Conservation (phyloP, 2,329 filamentous ascomycete species). For the Thelonectria blattea region DNA sequence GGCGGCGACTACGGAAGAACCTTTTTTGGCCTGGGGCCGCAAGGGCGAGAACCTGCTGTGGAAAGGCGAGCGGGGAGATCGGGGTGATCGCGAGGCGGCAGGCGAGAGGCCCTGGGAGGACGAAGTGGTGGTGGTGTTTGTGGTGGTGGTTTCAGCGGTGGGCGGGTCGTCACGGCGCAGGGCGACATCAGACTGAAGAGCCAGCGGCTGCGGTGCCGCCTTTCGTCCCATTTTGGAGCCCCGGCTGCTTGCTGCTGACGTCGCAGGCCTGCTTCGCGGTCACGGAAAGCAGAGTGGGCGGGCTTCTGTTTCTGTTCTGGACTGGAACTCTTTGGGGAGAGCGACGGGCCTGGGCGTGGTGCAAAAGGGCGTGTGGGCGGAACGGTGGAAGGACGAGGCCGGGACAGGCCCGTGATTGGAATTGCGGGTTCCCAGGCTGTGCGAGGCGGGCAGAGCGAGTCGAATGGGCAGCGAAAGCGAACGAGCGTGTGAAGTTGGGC, state of each 20-base stretch:
- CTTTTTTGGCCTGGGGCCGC: constrained; percentile 35
- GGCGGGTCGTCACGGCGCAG: constrained; percentile 40
- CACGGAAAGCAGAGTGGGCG: constrained; percentile 27
- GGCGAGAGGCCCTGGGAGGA: constrained; percentile 41
- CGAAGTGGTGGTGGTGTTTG: constrained; percentile 21
- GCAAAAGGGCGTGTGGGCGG: constrained; percentile 25
- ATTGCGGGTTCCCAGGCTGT: constrained; percentile 17
- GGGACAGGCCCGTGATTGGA: constrained; percentile 18
- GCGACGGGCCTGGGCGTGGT: constrained; percentile 26
- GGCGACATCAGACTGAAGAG: constrained; percentile 52
- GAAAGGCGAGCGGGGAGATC: constrained; percentile 55
- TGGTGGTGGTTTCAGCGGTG: constrained; percentile 39
- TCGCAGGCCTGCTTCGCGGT: constrained; percentile 32
- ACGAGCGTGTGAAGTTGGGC: constrained; percentile 7
- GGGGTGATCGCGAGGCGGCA: constrained; percentile 47
- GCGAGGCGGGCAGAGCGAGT: constrained; percentile 9
- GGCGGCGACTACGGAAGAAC: constrained; percentile 12
- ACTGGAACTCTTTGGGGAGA: constrained; percentile 19
- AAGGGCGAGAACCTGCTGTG: constrained; percentile 48
- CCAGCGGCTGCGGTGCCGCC: constrained; percentile 63
- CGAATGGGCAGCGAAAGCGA: constrained; percentile 10
- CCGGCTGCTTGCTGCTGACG: constrained; percentile 31
- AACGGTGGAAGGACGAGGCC: constrained; percentile 13
- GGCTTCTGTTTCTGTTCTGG: background rate
- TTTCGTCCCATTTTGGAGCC: constrained; percentile 60